Evolutionary conservation across 169 alveolate genomes (phyloP).

Genomic region (Fabrea salina): DNA sequence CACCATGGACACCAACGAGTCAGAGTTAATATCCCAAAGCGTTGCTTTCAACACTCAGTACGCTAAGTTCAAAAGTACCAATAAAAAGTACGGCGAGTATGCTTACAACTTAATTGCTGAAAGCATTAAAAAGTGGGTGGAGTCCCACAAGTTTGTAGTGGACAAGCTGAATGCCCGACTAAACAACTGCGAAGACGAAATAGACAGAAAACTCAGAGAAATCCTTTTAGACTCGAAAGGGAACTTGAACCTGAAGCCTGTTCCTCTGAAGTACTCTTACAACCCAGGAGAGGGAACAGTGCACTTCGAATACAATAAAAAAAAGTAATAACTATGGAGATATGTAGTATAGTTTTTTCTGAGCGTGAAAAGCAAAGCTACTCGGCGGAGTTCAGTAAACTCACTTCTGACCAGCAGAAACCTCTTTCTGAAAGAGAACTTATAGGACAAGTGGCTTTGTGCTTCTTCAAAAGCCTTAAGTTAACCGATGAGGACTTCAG

Average conservation of each 20-base stretch:
- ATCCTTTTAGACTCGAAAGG: slow-evolving; percentile 33
- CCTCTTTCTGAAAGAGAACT: slow-evolving; percentile 6
- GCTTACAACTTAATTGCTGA: slow-evolving; percentile 33
- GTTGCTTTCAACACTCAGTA: slow-evolving; percentile 23
- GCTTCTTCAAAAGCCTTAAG: background rate
- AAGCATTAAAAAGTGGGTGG: slow-evolving; percentile 29
- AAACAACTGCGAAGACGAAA: slow-evolving; percentile 14
- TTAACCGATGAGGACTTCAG: background rate
- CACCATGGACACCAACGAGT: background rate
- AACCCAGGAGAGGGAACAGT: slow-evolving; percentile 39
- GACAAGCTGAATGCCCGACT: slow-evolving; percentile 24
- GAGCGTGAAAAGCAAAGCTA: slow-evolving; percentile 7
- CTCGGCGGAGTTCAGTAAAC: background rate
- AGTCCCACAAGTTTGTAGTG: slow-evolving; percentile 2
- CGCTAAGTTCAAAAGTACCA: background rate
- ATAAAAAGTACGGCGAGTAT: slow-evolving; percentile 30
- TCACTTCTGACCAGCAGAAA: background rate
- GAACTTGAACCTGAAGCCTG: slow-evolving; percentile 26
- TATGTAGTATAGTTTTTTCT: background rate
- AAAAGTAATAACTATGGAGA: background rate
- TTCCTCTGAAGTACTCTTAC: slow-evolving; percentile 35
- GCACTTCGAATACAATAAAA: slow-evolving; percentile 15
- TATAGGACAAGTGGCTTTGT: background rate
- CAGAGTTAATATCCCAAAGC: slow-evolving; percentile 3
- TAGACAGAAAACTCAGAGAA: slow-evolving; percentile 23